Evolutionary conservation across 164 flowering plant genomes (phyloP).

Genomic region (grape (Vitis vinifera)): ASM3070453v1 NC_081807.1:7157001-7157500

Average conservation of each 20-base stretch:
- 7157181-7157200: too few species aligned
- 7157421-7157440: conserved; percentile 63
- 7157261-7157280: conserved; percentile 48
- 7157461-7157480: conserved; percentile 86
- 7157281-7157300: conserved; percentile 95
- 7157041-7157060: too few species aligned
- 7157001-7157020: too few species aligned
- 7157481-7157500: conserved; percentile 94
- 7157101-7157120: too few species aligned
- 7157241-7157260: conserved; percentile 16
- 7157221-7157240: neutral
- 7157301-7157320: conserved; percentile 92
- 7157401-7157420: conserved; percentile 10
- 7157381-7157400: neutral
- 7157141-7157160: too few species aligned
- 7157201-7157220: neutral
- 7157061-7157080: too few species aligned
- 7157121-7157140: too few species aligned
- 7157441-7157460: conserved; percentile 95
- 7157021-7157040: too few species aligned
- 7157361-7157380: neutral
- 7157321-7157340: conserved; percentile 85
- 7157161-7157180: too few species aligned
- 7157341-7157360: conserved; percentile 67
- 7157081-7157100: too few species aligned